These are phyloP conservation scores for Botrytis medusae DNA, from an alignment of 2,329 filamentous ascomycete genomes.

Conservation along the genomic window DNA sequence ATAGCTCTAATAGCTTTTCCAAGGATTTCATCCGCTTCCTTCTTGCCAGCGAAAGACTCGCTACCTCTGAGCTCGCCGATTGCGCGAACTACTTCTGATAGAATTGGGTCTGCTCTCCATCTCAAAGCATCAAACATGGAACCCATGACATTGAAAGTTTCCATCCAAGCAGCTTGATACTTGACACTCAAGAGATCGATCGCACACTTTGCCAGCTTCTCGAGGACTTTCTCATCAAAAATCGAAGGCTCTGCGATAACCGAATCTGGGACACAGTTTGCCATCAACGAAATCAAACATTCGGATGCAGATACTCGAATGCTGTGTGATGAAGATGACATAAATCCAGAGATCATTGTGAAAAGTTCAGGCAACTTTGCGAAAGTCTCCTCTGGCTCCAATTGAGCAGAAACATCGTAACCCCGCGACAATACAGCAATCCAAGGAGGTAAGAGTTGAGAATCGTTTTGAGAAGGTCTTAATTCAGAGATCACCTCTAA, in stretches of 20 bases:
- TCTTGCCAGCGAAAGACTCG: conserved; percentile 88
- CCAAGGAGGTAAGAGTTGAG: conserved; percentile 92
- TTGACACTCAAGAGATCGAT: conserved; percentile 80
- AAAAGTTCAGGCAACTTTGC: conserved; percentile 86
- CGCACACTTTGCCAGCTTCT: conserved; percentile 73
- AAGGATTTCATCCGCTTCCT: conserved; percentile 88
- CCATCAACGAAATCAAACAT: conserved; percentile 89
- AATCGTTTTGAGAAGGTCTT: conserved; percentile 88
- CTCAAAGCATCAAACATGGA: conserved; percentile 84
- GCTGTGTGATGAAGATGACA: conserved; percentile 85
- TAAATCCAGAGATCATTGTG: conserved; percentile 73
- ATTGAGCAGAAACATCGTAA: conserved; percentile 88
- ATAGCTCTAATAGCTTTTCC: conserved; percentile 85
- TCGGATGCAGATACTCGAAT: conserved; percentile 94
- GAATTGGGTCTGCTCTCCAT: conserved; percentile 79
- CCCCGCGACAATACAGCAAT: conserved; percentile 92
- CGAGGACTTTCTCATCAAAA: conserved; percentile 86
- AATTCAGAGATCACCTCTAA: conserved; percentile 91
- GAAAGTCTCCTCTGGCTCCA: conserved; percentile 88
- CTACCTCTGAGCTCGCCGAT: conserved; percentile 87
- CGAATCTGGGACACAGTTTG: conserved; percentile 80
- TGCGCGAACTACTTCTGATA: conserved; percentile 71
- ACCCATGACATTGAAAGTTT: conserved; percentile 85
- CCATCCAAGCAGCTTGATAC: conserved; percentile 91
- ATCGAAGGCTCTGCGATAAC: conserved; percentile 86